Evolutionary conservation across 1,139 yeast species (phyloP).

Genomic region (Candida pseudoviswanathii): DNA sequence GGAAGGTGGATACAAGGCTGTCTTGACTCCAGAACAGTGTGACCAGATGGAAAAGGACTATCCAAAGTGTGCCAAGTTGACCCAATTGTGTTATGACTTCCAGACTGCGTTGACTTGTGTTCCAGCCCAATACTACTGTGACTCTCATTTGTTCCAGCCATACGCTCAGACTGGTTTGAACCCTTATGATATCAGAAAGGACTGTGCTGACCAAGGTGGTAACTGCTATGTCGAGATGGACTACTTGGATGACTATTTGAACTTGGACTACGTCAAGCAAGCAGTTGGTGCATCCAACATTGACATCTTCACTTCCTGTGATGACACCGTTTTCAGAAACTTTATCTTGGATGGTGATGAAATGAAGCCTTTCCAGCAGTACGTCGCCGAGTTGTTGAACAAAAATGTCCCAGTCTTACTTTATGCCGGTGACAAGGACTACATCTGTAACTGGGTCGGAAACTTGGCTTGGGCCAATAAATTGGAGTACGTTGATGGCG

Average conservation of each 20-base stretch:
- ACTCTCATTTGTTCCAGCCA: slow-evolving; percentile 29
- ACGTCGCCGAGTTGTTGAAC: slow-evolving; percentile 59
- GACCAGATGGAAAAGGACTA: slow-evolving; percentile 50
- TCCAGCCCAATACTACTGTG: slow-evolving; percentile 74
- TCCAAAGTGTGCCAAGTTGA: slow-evolving; percentile 81
- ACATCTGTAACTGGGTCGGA: slow-evolving; percentile 85
- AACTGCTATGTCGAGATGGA: slow-evolving; percentile 59
- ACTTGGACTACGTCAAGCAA: slow-evolving; percentile 49
- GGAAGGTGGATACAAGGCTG: slow-evolving; percentile 71
- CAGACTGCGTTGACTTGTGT: slow-evolving; percentile 86
- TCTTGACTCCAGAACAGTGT: slow-evolving; percentile 64
- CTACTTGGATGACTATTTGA: slow-evolving; percentile 38
- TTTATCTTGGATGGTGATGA: slow-evolving; percentile 69
- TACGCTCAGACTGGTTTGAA: slow-evolving; percentile 61
- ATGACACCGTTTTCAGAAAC: slow-evolving; percentile 77
- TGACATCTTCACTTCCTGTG: slow-evolving; percentile 81
- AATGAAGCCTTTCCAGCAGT: slow-evolving; percentile 81
- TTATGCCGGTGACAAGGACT: slow-evolving; percentile 86
- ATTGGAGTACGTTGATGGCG: slow-evolving; percentile 64
- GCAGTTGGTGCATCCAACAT: slow-evolving; percentile 87
- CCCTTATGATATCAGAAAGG: slow-evolving; percentile 88
- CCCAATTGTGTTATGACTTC: slow-evolving; percentile 75
- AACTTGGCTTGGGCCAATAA: slow-evolving; percentile 77
- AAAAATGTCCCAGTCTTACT: slow-evolving; percentile 67
- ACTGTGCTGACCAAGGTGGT: slow-evolving; percentile 69